Base-by-base conservation (phyloP, 441 rosid genomes). In the Gossypium trilobum region DNA sequence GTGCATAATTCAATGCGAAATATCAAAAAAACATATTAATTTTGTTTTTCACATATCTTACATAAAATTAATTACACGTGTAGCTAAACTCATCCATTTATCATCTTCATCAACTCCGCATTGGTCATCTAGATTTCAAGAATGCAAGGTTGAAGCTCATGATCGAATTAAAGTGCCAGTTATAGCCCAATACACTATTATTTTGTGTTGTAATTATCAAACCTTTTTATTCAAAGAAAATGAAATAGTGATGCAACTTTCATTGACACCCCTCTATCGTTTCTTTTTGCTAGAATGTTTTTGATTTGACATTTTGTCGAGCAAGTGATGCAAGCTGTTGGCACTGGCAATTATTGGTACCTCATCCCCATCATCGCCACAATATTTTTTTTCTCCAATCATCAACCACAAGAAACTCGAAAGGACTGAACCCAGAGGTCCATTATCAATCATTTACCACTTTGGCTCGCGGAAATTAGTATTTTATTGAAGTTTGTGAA, bases 151-250 rank as follows among this genome's bases (percentile, higher is more conserved):
- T 42, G 0, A n/a, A 39, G 17, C 17, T 65, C 31, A 19, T 19
- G 33, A 20, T 11, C 13, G 11, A 65, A 42, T 48, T 48, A 3
- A 20, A 1, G 16, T 54, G 13, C 23, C 22, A 76, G 44, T 58
- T 58, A 10, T 64, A 14, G 54, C 70, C 65, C 20, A 63, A 75
- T 5, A 57, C 46, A 44, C 42, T 14, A 76, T 58, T 48, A 36
- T 8, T 48, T 56, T 22, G 77, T 50, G 17, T 29, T 58, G 75
- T 76, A 64, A 70, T 70, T 70, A 64, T 70, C 73, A 73, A 69
- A 51, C 29, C 52, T 55, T 76, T 70, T 9, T 29, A 0, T 3
- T 11, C 16, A 17, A n/a, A 0, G 11, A 65, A 42, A 64, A 19
- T 0, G 6, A 17, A 25, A 48, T 36, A 54, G 44, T 2, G 20